Conservation (phyloP, 305 asterid species). For the Fraxinus baroniana region DNA sequence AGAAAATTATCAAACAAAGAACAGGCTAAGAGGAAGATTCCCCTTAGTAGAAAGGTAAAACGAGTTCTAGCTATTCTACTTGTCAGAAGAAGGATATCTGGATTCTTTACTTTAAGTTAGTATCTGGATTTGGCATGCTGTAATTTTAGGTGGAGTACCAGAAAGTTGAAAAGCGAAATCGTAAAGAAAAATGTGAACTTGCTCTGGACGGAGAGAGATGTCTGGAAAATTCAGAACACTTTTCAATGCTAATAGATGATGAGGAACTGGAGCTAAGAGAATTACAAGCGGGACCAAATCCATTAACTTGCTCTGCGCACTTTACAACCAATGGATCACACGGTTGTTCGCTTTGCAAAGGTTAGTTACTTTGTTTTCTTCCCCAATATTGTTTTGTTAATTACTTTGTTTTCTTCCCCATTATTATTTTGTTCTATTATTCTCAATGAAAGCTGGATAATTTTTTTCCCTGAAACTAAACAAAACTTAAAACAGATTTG, state of each 20-base stretch:
- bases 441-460: slow-evolving; percentile 21
- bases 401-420: slow-evolving; percentile 15
- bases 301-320: slow-evolving; percentile 76
- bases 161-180: slow-evolving; percentile 45
- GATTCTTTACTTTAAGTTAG: not conserved
- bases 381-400: slow-evolving; percentile 2
- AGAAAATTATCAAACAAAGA: slow-evolving; percentile 57
- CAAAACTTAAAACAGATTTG: not conserved
- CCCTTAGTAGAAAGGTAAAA: slow-evolving; percentile 55
- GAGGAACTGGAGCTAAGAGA: slow-evolving; percentile 93
- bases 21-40: slow-evolving; percentile 59
- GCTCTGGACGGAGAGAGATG: slow-evolving; percentile 50
- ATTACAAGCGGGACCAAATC: slow-evolving; percentile 71
- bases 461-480: not conserved
- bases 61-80: slow-evolving; percentile 12
- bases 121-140: slow-evolving; percentile 11
- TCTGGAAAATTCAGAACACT: slow-evolving; percentile 45
- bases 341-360: slow-evolving; percentile 96
- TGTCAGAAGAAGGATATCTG: not conserved
- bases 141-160: slow-evolving; percentile 49
- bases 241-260: slow-evolving; percentile 63
- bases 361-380: slow-evolving; percentile 35
- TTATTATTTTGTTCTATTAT: slow-evolving; percentile 1
- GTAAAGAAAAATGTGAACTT: slow-evolving; percentile 69
- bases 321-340: slow-evolving; percentile 57